Conservation (phyloP, 78 protist genomes). For the Dictyostelium discoideum region DNA sequence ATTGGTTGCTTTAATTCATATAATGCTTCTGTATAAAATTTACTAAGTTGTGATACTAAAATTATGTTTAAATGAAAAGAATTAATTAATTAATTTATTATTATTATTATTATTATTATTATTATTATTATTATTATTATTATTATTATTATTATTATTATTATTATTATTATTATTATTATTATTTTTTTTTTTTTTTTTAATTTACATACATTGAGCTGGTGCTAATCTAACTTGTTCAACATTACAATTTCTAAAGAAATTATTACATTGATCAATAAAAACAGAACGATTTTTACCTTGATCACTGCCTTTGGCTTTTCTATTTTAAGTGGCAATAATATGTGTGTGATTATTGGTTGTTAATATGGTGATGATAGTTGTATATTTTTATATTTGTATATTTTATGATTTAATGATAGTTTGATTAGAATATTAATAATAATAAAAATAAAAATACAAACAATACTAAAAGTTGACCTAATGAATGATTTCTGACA, state of each 20-base stretch:
- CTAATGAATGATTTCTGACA: constrained; percentile 47
- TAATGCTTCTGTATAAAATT: constrained; percentile 41
- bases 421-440: too few species aligned
- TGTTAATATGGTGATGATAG: background rate
- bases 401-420: too few species aligned
- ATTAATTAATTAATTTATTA: background rate
- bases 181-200: background rate
- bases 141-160: background rate
- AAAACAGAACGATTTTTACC: constrained; percentile 1
- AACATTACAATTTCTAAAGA: background rate
- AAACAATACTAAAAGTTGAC: constrained; percentile 73
- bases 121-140: background rate
- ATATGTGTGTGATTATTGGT: background rate
- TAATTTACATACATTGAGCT: constrained; percentile 12
- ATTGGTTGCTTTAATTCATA: background rate
- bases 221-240: constrained; percentile 48
- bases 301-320: constrained; percentile 30
- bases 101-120: background rate
- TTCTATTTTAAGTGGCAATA: constrained; percentile 16
- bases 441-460: background rate
- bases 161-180: background rate
- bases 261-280: constrained; percentile 1
- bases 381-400: background rate
- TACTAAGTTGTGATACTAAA: constrained; percentile 26
- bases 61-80: too few species aligned